A percentile compares a stretch with the other conserved stretches of the same genome.
phyloP scores from a whole-genome alignment of 345 rosid species.

The Linum usitatissimum region DNA sequence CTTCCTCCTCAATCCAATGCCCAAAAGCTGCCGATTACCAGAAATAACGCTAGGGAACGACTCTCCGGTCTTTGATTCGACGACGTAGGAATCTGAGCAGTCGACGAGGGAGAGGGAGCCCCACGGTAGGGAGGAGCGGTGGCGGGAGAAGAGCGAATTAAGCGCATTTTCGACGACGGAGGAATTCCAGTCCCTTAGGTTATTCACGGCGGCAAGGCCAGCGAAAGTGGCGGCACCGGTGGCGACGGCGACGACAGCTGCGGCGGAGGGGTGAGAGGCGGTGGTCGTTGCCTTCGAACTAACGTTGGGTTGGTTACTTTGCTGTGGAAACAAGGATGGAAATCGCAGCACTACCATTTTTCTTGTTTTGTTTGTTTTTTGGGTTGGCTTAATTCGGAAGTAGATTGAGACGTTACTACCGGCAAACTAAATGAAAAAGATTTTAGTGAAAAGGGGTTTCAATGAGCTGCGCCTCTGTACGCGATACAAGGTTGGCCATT shows the following conservation, averaged over 20 bases:
- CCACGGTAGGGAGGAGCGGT: conserved; percentile 31
- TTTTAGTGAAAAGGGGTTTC: too few species aligned
- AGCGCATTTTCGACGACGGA: conserved; percentile 25
- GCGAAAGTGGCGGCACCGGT: conserved; percentile 30
- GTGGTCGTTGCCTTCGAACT: conserved; percentile 18
- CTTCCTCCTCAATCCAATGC: conserved; percentile 72
- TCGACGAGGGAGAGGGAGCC: conserved; percentile 67
- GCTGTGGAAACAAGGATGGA: conserved; percentile 81
- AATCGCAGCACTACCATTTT: conserved; percentile 65
- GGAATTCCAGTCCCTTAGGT: conserved; percentile 16
- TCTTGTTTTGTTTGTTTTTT: background rate
- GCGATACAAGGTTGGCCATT: too few species aligned
- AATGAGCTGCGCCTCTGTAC: too few species aligned
- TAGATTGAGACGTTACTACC: too few species aligned
- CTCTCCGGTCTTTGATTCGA: conserved; percentile 54
- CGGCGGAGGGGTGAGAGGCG: conserved; percentile 22
- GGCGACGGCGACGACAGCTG: conserved; percentile 16
- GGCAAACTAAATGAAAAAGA: too few species aligned
- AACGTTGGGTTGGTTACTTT: conserved; percentile 18
- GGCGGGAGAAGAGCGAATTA: conserved; percentile 25
- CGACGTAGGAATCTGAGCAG: conserved; percentile 33
- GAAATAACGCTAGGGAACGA: conserved; percentile 49
- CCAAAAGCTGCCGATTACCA: conserved; percentile 50
- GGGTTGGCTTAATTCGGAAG: too few species aligned
- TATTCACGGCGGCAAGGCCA: conserved; percentile 31